These are phyloP conservation scores for Coemansia sp. DNA, from an alignment of 192 early-diverging fungal species.

Conservation along the genomic window DNA sequence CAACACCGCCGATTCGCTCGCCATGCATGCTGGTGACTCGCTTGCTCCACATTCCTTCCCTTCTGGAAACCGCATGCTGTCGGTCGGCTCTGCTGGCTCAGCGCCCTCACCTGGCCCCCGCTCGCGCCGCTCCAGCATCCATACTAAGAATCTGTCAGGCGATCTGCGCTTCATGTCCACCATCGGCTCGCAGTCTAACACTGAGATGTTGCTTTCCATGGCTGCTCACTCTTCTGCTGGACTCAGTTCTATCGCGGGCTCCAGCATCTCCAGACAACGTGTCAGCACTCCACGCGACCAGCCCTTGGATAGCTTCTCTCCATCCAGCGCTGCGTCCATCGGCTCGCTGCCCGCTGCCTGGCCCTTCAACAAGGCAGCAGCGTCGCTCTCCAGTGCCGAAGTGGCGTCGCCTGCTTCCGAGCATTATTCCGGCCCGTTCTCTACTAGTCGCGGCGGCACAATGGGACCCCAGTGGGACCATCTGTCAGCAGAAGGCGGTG, in stretches of 20 bases:
- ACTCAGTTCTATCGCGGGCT: background rate
- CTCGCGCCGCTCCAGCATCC: constrained; percentile 39
- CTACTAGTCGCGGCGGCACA: background rate
- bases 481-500: constrained; percentile 3
- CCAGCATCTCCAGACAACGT: background rate
- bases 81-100: constrained; percentile 26
- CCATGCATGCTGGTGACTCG: background rate
- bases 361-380: constrained; percentile 45
- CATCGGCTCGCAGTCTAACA: constrained; percentile 11
- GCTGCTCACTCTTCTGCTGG: constrained; percentile 11
- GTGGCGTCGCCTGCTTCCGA: constrained; percentile 1
- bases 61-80: constrained; percentile 12
- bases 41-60: background rate
- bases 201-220: constrained; percentile 37
- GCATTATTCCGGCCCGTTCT: background rate
- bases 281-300: background rate
- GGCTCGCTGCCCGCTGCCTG: constrained; percentile 34
- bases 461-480: background rate
- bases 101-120: constrained; percentile 18
- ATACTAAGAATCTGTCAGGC: constrained; percentile 29
- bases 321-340: constrained; percentile 32
- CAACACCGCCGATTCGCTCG: background rate
- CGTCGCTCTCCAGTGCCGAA: background rate
- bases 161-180: constrained; percentile 37
- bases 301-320: constrained; percentile 8